Percentiles rank a stretch among this genome's conserved stretches.
Conservation (phyloP, 768 basidiomycete species). For the Hygrocybe coccinea region DNA sequence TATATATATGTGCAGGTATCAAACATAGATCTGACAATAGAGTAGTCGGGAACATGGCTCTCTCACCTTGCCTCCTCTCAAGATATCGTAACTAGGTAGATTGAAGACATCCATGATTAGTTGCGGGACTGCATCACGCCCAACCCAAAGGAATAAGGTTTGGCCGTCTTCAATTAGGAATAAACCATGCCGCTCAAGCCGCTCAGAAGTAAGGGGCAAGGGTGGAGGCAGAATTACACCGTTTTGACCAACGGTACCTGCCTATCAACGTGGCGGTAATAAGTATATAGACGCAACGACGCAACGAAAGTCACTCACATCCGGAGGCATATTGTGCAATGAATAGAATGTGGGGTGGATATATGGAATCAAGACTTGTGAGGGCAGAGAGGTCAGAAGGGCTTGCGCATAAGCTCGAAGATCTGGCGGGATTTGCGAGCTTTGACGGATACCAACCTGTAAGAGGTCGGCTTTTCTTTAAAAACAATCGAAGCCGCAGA, state of each 20-base stretch:
- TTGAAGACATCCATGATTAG: constrained; percentile 92
- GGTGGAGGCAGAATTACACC: constrained; percentile 86
- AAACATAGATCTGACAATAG: constrained; percentile 14
- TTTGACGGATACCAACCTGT: constrained; percentile 91
- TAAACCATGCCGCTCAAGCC: constrained; percentile 89
- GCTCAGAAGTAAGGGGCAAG: constrained; percentile 89
- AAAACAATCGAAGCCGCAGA: neutral
- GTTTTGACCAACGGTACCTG: constrained; percentile 84
- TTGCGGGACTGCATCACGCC: constrained; percentile 96
- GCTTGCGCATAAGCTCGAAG: constrained; percentile 93
- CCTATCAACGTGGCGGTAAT: constrained; percentile 47
- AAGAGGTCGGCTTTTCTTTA: constrained; percentile 4
- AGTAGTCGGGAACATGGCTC: neutral
- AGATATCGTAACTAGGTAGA: constrained; percentile 77
- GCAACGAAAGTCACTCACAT: constrained; percentile 44
- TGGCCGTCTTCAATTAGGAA: constrained; percentile 98
- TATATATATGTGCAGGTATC: constrained; percentile 25
- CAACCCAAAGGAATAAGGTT: constrained; percentile 96
- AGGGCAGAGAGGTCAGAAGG: constrained; percentile 83
- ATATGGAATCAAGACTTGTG: constrained; percentile 88
- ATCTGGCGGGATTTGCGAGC: constrained; percentile 94
- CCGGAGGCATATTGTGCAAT: constrained; percentile 91
- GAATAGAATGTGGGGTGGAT: constrained; percentile 95
- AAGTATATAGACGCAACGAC: too few species aligned
- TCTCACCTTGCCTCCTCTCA: constrained; percentile 87